Conservation (phyloP, 305 asterid species). For the Ajuga reptans region DNA sequence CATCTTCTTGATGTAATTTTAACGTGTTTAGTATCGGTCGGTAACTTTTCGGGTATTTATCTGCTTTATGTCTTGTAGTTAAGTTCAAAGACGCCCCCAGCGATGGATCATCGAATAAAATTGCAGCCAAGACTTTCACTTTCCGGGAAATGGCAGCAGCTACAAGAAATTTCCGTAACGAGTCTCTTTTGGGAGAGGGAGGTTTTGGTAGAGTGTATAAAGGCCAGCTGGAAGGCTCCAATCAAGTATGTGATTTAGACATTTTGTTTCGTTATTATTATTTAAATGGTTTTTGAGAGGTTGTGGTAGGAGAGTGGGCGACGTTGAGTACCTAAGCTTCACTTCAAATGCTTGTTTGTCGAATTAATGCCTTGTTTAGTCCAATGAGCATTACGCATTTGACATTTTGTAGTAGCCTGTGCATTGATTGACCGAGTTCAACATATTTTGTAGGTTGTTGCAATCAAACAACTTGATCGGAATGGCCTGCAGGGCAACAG, state of each 20-base stretch:
- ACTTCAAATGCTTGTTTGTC: background rate
- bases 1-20: background rate
- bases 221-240: slow-evolving; percentile 65
- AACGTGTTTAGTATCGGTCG: background rate
- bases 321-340: background rate
- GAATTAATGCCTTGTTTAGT: background rate
- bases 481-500: slow-evolving; percentile 83
- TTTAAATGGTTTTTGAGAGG: background rate
- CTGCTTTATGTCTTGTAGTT: slow-evolving; percentile 30
- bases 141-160: slow-evolving; percentile 84
- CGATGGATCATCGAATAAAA: slow-evolving; percentile 51
- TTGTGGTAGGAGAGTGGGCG: background rate
- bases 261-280: background rate
- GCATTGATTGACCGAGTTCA: background rate
- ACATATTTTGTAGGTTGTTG: slow-evolving; percentile 45
- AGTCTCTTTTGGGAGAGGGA: slow-evolving; percentile 72
- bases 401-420: background rate
- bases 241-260: slow-evolving; percentile 40
- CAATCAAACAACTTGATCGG: slow-evolving; percentile 83
- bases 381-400: background rate
- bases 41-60: background rate
- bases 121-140: slow-evolving; percentile 74
- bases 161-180: slow-evolving; percentile 59
- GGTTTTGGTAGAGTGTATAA: slow-evolving; percentile 86
- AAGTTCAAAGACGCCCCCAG: slow-evolving; percentile 36